Percentiles rank a stretch among this genome's conserved stretches.
Conservation (phyloP, 1,139 yeast genomes). For the Nakaseomyces glabratus region DNA sequence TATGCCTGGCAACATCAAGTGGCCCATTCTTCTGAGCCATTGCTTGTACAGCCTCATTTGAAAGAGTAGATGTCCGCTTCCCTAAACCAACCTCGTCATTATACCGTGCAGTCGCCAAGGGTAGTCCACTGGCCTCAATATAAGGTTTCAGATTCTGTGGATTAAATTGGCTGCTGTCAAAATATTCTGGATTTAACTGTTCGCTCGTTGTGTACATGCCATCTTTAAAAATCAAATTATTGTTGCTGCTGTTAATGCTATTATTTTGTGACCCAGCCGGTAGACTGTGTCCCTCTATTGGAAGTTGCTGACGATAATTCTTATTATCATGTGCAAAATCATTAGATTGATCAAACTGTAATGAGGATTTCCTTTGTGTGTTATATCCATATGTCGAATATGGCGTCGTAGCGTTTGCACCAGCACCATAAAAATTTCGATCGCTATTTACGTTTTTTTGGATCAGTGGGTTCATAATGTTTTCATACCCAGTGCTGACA, state of each 20-base stretch:
- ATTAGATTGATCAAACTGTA: neutral
- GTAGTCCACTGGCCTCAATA: too few relatives aligned
- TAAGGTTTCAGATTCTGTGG: conserved; percentile 10
- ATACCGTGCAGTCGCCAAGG: too few relatives aligned
- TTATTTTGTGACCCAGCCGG: neutral
- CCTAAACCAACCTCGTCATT: too few relatives aligned
- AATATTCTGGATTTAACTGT: conserved; percentile 2
- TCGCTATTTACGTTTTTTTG: conserved; percentile 3
- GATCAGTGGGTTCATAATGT: conserved; percentile 1
- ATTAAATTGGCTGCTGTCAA: conserved; percentile 1
- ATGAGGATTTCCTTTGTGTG: conserved; percentile 3
- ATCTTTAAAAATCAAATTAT: conserved; percentile 3
- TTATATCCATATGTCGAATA: conserved; percentile 2
- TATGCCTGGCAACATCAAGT: too few relatives aligned
- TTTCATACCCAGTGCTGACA: conserved; percentile 1
- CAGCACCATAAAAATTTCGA: conserved; percentile 1
- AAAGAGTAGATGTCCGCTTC: too few relatives aligned
- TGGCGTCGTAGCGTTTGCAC: neutral
- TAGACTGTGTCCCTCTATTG: too few relatives aligned
- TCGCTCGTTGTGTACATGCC: neutral
- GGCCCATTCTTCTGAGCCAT: too few relatives aligned
- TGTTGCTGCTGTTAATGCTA: neutral
- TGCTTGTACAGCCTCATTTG: too few relatives aligned
- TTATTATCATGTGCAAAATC: conserved; percentile 1
- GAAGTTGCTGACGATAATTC: too few relatives aligned